A percentile compares a stretch with the other conserved stretches of the same genome.
phyloP scores from a whole-genome alignment of 2,329 filamentous ascomycete species.

The Pseudomassariella vexata region DNA sequence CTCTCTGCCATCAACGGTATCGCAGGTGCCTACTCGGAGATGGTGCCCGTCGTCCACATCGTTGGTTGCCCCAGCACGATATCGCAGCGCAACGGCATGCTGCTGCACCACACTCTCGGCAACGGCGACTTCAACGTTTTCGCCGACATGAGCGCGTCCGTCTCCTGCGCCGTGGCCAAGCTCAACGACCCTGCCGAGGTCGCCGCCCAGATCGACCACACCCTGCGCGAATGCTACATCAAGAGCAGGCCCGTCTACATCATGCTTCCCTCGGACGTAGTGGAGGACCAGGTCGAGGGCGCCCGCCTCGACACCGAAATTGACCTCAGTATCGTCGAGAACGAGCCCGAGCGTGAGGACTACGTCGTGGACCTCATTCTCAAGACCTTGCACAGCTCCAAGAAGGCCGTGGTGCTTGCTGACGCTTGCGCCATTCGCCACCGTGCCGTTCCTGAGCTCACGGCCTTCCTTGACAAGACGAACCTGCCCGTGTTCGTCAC shows the following conservation, averaged over 20 bases:
- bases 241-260: constrained; percentile 77
- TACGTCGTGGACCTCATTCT: constrained; percentile 79
- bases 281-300: constrained; percentile 70
- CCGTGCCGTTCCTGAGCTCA: constrained; percentile 65
- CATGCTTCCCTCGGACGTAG: constrained; percentile 76
- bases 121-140: constrained; percentile 83
- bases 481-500: constrained; percentile 79
- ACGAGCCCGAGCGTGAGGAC: constrained; percentile 67
- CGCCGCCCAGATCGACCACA: constrained; percentile 70
- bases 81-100: constrained; percentile 38
- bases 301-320: constrained; percentile 64
- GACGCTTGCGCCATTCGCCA: constrained; percentile 81
- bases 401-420: constrained; percentile 72
- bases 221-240: constrained; percentile 68
- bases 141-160: constrained; percentile 66
- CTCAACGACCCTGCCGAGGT: constrained; percentile 66
- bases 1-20: constrained; percentile 70
- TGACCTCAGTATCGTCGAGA: constrained; percentile 57
- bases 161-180: constrained; percentile 67
- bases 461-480: constrained; percentile 66
- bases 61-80: constrained; percentile 44
- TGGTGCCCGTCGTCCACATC: constrained; percentile 61
- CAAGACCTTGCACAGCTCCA: constrained; percentile 65
- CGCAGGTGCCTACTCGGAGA: constrained; percentile 69
- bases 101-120: constrained; percentile 65